Evolutionary conservation across 495 filamentous ascomycete genomes (phyloP).

Genomic region (Apiosordaria backusii): DNA sequence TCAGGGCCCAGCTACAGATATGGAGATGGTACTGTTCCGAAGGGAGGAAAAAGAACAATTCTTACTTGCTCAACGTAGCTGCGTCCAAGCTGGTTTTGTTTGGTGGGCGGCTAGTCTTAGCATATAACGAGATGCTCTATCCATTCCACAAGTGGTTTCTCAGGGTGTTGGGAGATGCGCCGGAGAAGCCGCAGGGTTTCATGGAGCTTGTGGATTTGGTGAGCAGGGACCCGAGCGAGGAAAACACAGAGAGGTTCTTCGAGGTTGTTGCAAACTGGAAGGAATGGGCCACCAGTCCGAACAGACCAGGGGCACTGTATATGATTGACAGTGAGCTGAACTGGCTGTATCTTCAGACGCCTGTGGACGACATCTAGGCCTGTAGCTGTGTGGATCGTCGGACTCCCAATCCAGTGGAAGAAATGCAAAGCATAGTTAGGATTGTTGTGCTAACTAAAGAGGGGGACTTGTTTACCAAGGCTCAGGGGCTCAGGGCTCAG

Average conservation of each 20-base stretch:
- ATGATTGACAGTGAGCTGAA: conserved; percentile 26
- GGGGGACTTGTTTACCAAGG: too few relatives aligned
- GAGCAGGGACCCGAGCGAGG: conserved; percentile 10
- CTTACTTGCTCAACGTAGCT: conserved; percentile 20
- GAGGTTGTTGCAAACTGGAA: conserved; percentile 14
- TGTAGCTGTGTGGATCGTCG: neutral
- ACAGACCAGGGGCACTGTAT: conserved; percentile 14
- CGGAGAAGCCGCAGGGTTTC: conserved; percentile 20
- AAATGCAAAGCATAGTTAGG: too few relatives aligned
- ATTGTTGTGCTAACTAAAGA: too few relatives aligned
- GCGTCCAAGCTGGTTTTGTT: conserved; percentile 24
- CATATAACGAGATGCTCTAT: conserved; percentile 26
- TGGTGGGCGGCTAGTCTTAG: conserved; percentile 23
- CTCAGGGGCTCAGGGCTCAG: neutral
- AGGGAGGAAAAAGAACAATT: conserved; percentile 18
- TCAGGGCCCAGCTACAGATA: conserved; percentile 21
- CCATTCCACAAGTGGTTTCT: conserved; percentile 29
- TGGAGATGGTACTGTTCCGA: conserved; percentile 23
- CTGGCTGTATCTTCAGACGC: conserved; percentile 21
- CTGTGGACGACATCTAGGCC: conserved; percentile 19
- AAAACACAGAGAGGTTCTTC: conserved; percentile 18
- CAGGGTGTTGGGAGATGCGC: conserved; percentile 17
- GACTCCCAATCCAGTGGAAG: neutral
- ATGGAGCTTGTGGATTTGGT: conserved; percentile 17
- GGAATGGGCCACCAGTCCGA: conserved; percentile 15